Conservation (phyloP, 2,329 filamentous ascomycete species). For the Penicillium carneum region DNA sequence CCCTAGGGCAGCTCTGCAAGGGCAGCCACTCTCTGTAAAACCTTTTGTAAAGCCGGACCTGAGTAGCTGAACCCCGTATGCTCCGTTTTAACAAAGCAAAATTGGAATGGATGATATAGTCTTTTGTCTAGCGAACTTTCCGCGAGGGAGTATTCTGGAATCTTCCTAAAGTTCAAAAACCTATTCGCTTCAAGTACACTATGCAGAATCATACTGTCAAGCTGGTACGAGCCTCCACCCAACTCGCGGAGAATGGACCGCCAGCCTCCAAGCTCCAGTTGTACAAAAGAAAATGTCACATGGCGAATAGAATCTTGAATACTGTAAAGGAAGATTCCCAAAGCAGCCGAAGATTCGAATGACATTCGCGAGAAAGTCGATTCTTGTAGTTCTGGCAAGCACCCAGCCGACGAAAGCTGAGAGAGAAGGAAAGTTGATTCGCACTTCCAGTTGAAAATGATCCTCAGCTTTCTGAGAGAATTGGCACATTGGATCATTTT, state of each 20-base stretch:
- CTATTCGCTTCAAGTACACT: background rate
- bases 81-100: background rate
- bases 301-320: background rate
- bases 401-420: background rate
- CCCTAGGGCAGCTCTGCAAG: background rate
- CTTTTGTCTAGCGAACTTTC: background rate
- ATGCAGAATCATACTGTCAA: background rate
- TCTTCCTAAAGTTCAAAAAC: background rate
- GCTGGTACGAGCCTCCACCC: background rate
- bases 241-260: background rate
- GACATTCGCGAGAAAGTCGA: background rate
- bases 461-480: background rate
- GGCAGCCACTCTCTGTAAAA: background rate
- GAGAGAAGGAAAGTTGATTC: background rate
- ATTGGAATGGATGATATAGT: background rate
- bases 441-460: background rate
- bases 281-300: background rate
- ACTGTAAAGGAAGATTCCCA: background rate
- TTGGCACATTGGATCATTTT: slow-evolving; percentile 1
- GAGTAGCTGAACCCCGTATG: background rate
- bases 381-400: background rate
- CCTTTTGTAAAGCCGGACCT: background rate
- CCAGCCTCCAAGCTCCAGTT: background rate
- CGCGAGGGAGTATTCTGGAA: background rate
- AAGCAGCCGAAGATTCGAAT: slow-evolving; percentile 4